A percentile compares a stretch with the other conserved stretches of the same genome.
These are phyloP conservation scores for Rhazya stricta DNA, from an alignment of 257 asterid genomes.

Conservation along the genomic window DNA sequence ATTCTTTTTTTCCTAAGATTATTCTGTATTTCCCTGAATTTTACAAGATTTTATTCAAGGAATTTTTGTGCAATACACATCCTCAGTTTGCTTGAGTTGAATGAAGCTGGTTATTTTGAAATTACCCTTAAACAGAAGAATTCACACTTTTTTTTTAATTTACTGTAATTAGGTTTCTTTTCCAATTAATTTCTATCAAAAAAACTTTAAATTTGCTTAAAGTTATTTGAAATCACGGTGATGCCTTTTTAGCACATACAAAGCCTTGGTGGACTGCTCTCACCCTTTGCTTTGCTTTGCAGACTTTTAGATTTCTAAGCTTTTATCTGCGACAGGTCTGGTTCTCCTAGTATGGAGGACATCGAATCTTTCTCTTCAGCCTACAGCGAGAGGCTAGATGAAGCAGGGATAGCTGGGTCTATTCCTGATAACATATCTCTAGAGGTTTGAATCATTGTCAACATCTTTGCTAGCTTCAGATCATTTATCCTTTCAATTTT, in stretches of 20 bases:
- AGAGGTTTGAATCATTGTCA: slow-evolving; percentile 45
- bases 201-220: neutral
- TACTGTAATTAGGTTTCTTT: neutral
- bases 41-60: neutral
- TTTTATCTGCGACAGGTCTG: slow-evolving; percentile 48
- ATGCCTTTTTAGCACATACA: neutral
- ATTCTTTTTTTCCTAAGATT: neutral
- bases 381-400: slow-evolving; percentile 61
- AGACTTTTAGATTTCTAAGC: slow-evolving; percentile 1
- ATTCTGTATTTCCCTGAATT: neutral
- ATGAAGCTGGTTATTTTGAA: neutral
- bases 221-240: neutral
- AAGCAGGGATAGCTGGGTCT: slow-evolving; percentile 58
- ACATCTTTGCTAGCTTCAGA: slow-evolving; percentile 6
- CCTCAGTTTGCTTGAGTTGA: neutral
- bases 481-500: neutral
- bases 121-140: neutral
- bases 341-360: slow-evolving; percentile 77
- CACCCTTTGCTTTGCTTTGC: neutral
- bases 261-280: neutral
- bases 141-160: neutral
- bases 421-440: slow-evolving; percentile 56
- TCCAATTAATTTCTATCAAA: neutral
- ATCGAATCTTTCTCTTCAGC: slow-evolving; percentile 68
- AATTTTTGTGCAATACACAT: neutral